Evolutionary conservation across 192 early-diverging fungal genomes (phyloP), one percentile per base, ranked within the genome.

Genomic region (Globomyces pollinis-pini): DNA sequence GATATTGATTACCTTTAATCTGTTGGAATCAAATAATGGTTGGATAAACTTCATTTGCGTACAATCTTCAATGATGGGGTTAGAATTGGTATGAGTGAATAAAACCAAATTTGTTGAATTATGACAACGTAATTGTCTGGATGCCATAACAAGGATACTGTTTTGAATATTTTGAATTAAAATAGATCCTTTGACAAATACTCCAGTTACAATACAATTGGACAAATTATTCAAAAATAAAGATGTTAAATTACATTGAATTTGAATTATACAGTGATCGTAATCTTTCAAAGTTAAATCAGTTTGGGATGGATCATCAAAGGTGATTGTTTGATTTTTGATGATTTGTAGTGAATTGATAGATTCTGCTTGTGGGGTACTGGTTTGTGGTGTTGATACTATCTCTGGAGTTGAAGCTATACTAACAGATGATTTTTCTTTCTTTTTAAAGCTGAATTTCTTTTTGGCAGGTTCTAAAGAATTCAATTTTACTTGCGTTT

Each of bases 31-130:
- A 39, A 39, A 13, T 13, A n/a, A 13, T 1, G 26, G 15, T 36
- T 36, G 50, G 26, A 6, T 34, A 23, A 52, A 52, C 8, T 23
- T 23, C 50, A 52, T 52, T 18, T 52, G 15, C 31, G 12, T 52
- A 20, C 50, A 52, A 16, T 52, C 50, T 18, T 52, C 50, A 34
- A 52, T 52, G 26, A 52, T 52, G 6, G 50, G 50, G 34, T 52
- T 20, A 20, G 50, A 52, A 6, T 23, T 7, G 21, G 15, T 18
- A 24, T 8, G 13, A 23, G 16, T 36, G 12, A 16, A 18, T n/a
- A 52, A 16, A 5, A 34, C 5, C 13, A 52, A 13, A 36, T 20
- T 12, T 6, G 13, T 20, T 16, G 31, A 34, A 23, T 52, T 20
- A 36, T 52, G 50, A 23, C 50, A 52, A 5, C 50, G 50, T 23